phyloP scores from a whole-genome alignment of 768 basidiomycete genomes.

The Kwoniella europaea region DNA sequence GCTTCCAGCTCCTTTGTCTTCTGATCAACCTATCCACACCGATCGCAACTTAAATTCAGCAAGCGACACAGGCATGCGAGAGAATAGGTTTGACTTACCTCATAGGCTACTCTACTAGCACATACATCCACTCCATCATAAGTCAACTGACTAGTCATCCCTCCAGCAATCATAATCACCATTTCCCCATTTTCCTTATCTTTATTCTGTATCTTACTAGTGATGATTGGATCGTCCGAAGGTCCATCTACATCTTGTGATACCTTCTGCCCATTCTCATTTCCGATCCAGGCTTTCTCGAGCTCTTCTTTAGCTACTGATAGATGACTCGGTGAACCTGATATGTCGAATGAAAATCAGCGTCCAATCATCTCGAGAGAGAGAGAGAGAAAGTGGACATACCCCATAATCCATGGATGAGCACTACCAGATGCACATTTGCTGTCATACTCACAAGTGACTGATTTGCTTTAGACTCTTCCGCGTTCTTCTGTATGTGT shows the following conservation, averaged over 20 bases:
- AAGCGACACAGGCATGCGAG: not conserved
- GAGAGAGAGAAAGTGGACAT: not conserved
- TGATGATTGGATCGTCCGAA: slow-evolving; percentile 21
- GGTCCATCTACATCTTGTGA: slow-evolving; percentile 20
- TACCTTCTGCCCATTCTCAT: not conserved
- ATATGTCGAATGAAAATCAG: no score
- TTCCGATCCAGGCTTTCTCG: slow-evolving; percentile 18
- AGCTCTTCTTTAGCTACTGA: slow-evolving; percentile 36
- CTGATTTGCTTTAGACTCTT: no score
- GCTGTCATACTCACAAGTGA: not conserved
- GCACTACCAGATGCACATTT: slow-evolving; percentile 41
- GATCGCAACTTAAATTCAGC: not conserved
- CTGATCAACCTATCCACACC: slow-evolving; percentile 27
- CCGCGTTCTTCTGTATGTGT: no score
- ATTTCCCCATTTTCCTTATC: slow-evolving; percentile 23
- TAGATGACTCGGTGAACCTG: slow-evolving; percentile 24
- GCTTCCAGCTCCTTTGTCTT: slow-evolving; percentile 28
- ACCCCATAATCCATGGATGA: slow-evolving; percentile 53
- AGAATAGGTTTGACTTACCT: slow-evolving; percentile 24
- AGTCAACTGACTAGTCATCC: slow-evolving; percentile 43
- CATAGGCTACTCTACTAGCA: slow-evolving; percentile 45
- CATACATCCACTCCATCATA: slow-evolving; percentile 51
- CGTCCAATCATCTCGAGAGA: not conserved
- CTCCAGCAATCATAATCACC: slow-evolving; percentile 42
- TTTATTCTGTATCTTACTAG: not conserved